Conservation (phyloP, 495 filamentous ascomycete species). For the Xylaria scruposa region DNA sequence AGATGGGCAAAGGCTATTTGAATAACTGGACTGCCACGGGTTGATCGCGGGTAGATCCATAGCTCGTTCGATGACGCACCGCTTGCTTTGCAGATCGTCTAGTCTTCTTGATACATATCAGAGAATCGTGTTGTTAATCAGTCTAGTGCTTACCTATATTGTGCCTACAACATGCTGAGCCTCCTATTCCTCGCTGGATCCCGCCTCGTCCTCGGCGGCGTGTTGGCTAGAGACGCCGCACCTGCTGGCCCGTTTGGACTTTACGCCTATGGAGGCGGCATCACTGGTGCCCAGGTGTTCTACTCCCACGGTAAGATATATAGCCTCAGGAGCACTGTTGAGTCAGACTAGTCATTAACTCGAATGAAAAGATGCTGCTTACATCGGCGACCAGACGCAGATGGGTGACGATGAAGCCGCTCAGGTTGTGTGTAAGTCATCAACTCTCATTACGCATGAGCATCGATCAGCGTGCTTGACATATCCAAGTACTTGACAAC, state of each 20-base stretch:
- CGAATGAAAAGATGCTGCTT: not conserved
- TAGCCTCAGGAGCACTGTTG: not conserved
- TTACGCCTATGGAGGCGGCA: constrained; percentile 8
- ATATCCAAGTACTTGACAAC: not conserved
- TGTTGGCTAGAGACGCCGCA: not conserved
- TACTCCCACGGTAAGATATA: constrained; percentile 16
- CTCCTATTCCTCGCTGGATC: not conserved
- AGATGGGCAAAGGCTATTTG: not conserved
- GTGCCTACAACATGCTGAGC: not conserved
- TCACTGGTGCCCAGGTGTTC: constrained; percentile 17
- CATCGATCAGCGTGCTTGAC: not conserved
- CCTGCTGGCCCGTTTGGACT: constrained; percentile 3
- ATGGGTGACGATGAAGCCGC: constrained; percentile 18
- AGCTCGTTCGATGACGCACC: not conserved
- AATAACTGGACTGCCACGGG: not conserved
- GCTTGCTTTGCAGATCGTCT: not conserved
- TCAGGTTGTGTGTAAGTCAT: constrained; percentile 20
- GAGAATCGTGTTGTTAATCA: not conserved
- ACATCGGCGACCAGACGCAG: constrained; percentile 21
- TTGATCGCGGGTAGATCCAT: not conserved
- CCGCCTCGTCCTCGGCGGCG: constrained; percentile 4
- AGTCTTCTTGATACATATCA: not conserved
- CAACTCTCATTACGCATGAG: not conserved
- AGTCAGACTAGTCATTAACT: not conserved
- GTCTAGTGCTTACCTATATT: not conserved